Percentiles rank a stretch among this genome's conserved stretches.
phyloP scores from a whole-genome alignment of 2,329 filamentous ascomycete species.

The Fusarium poae region DNA sequence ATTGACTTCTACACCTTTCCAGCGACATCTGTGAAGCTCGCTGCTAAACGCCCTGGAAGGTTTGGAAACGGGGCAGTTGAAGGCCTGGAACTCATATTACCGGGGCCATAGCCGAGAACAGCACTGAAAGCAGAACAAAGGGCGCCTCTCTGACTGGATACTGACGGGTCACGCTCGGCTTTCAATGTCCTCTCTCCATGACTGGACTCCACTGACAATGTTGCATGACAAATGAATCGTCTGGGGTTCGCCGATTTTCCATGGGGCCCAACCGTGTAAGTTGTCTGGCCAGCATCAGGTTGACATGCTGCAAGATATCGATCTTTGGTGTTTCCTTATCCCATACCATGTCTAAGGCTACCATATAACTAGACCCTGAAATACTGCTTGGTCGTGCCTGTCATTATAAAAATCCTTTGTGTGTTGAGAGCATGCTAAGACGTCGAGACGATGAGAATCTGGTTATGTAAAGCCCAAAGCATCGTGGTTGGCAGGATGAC shows the following conservation, averaged over 20 bases:
- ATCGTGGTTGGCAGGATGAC: not conserved
- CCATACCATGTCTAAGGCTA: not conserved
- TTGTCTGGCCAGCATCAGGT: conserved; percentile 1
- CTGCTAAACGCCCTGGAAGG: conserved; percentile 29
- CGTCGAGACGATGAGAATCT: not conserved
- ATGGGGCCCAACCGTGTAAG: conserved; percentile 21
- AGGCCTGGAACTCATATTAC: conserved; percentile 40
- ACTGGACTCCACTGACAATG: conserved; percentile 25
- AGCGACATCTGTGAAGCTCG: conserved; percentile 50
- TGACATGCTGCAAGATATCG: not conserved
- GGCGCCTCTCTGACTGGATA: conserved; percentile 23
- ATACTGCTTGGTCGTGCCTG: not conserved
- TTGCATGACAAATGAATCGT: conserved; percentile 45
- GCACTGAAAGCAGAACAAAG: conserved; percentile 5
- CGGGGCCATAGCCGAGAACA: conserved; percentile 43
- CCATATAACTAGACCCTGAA: not conserved
- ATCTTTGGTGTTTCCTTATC: not conserved
- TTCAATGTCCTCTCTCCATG: conserved; percentile 30
- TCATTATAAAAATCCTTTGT: not conserved
- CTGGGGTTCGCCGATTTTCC: conserved; percentile 42
- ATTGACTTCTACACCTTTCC: conserved; percentile 55
- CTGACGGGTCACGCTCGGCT: conserved; percentile 41
- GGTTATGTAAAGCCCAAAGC: not conserved
- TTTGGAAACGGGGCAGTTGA: conserved; percentile 11
- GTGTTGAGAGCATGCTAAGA: not conserved